Base-by-base conservation (phyloP, 805 yeast species). In the Metahyphopichia silvanorum region DNA sequence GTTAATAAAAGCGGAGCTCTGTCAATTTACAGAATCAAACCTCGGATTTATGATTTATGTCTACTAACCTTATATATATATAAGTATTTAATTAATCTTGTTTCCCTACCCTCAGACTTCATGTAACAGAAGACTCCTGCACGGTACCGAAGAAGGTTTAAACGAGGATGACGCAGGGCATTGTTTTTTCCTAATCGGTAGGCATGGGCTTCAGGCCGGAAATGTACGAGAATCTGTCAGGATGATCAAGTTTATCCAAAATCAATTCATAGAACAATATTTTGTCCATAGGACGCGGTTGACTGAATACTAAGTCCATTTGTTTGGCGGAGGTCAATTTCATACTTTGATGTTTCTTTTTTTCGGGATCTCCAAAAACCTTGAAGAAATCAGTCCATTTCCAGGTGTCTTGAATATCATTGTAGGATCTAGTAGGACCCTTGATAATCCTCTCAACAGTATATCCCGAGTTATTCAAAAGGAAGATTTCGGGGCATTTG, bases 401-500 rank as follows among this genome's bases (percentile, higher is more conserved):
- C 96, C 96, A 89, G 38, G 69, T 57, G 25, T 82, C 82, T 53
- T 81, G 76, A 38, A 89, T 81, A 47, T 88, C 96, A 55, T 89
- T 89, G 57, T 88, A 89, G 1, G 72, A 58, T 52, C 86, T 76
- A 17, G 73, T 63, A 18, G 86, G 82, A 4, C 96, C 97, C 51
- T 79, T 75, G 45, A 89, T 85, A 16, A 81, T 76, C 53, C 96
- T 76, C 64, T 89, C 97, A 31, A 89, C 87, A 0, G 96, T 82
- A 63, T 89, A 89, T 1, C 97, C 97, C 36, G 74, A 73, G 59
- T 89, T 89, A 61, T 89, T 89, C 60, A 87, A 64, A 32, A 89
- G 58, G 45, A 88, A 74, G 17, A 89, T 71, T 25, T 82, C 75
- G 15, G 95, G 86, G 13, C 45, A 35, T 22, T 74, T 74, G 25